Evolutionary conservation across 768 basidiomycete genomes (phyloP), one percentile per base, ranked within the genome.

Genomic region (Suillus cothurnatus): DNA sequence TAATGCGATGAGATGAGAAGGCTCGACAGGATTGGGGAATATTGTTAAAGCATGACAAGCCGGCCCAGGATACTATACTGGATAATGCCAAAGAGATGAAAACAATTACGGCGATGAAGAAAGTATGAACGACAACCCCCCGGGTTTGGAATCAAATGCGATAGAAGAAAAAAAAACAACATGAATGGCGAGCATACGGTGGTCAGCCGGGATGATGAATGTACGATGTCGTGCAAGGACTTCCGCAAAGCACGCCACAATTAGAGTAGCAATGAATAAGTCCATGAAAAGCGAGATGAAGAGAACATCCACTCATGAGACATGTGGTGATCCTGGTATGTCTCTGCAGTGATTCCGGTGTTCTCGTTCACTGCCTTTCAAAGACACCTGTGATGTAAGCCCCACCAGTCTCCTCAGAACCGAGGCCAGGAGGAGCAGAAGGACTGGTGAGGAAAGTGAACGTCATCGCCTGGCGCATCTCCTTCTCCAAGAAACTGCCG

Each of bases 361-460:
- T 75, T 86, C 85, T 69, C 88, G 86, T 76, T 93, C 90, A 72
- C 87, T 88, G 34, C 87, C 93, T 71, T 87, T 87, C 69, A 91
- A 90, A 49, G 93, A 94, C 61, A 95, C 82, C 19, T n/a, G 94
- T 95, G 71, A 94, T 88, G 73, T 95, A 94, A 19, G 93, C 91
- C 59, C 93, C 89, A 65, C 93, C 93, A 50, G 85, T 81, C 77
- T 93, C 93, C 70, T 93, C 58, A 41, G 39, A 28, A 17, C 83
- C 77, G 43, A 93, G 79, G 65, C 92, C 92, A 32, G 93, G 92
- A 8, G 92, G 92, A 21, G 88, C 84, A 19, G 86, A 78, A 32
- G 89, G 88, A 64, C 80, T 78, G 5, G 87, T 78, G 66, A 88
- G 73, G 67, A 86, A 81, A 52, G n/a, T 80, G 82, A 64, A 89